These are phyloP conservation scores for Thelonectria olida DNA, from an alignment of 2,329 filamentous ascomycete genomes.

Conservation along the genomic window DNA sequence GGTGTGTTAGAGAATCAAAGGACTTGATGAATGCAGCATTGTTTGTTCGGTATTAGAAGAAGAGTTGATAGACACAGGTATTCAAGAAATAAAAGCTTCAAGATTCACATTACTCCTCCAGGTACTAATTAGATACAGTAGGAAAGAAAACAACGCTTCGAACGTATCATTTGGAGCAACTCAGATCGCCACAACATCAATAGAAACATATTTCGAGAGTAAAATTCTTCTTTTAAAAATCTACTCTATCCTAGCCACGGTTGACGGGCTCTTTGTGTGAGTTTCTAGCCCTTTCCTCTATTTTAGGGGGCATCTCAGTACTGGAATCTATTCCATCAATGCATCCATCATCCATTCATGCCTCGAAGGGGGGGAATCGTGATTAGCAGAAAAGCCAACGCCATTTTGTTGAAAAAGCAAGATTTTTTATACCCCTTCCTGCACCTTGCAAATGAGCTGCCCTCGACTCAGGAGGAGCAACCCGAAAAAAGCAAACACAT, in stretches of 20 bases:
- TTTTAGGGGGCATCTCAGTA: conserved; percentile 27
- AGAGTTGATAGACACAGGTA: no score
- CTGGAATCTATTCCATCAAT: conserved; percentile 35
- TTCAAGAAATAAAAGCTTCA: no score
- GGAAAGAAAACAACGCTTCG: no score
- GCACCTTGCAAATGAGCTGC: conserved; percentile 40
- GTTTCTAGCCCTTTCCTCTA: conserved; percentile 34
- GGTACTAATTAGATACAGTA: no score
- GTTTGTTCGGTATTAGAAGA: no score
- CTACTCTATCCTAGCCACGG: conserved; percentile 50
- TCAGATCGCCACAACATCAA: no score
- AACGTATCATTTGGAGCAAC: no score
- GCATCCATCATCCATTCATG: conserved; percentile 38
- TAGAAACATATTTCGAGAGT: conserved; percentile 14
- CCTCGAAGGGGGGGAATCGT: conserved; percentile 47
- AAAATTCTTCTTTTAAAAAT: conserved; percentile 30
- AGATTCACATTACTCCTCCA: no score
- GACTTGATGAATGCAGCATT: no score
- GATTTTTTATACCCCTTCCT: conserved; percentile 45
- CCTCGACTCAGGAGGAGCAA: conserved; percentile 29
- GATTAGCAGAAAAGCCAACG: conserved; percentile 50
- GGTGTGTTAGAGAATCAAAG: background rate
- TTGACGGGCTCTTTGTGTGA: conserved; percentile 52
- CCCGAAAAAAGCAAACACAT: conserved; percentile 39
- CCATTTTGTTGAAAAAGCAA: conserved; percentile 54